Percentiles rank a stretch among this genome's conserved stretches.
These are phyloP conservation scores for Houttuynia cordata DNA, from an alignment of 164 flowering plant species.

Conservation along the genomic window DNA sequence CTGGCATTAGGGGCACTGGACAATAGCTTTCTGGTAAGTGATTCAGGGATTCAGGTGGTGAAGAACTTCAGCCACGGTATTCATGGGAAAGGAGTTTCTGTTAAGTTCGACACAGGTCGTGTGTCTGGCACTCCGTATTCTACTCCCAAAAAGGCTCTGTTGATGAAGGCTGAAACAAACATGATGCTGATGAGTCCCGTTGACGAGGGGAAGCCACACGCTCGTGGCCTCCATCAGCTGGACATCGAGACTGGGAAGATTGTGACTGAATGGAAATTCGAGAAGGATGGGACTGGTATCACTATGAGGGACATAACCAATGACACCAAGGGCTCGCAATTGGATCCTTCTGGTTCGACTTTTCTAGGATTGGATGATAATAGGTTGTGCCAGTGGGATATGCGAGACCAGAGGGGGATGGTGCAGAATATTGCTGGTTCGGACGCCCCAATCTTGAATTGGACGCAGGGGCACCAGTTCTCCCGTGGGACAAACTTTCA, in stretches of 20 bases:
- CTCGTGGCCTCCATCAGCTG: slow-evolving; percentile 65
- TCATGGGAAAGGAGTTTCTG: slow-evolving; percentile 85
- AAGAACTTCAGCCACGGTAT: slow-evolving; percentile 85
- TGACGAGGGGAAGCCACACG: slow-evolving; percentile 46
- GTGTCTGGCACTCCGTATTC: slow-evolving; percentile 14
- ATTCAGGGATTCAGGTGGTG: slow-evolving; percentile 88
- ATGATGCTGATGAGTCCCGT: slow-evolving; percentile 84
- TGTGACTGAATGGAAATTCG: slow-evolving; percentile 80
- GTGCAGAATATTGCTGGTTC: slow-evolving; percentile 59
- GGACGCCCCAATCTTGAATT: slow-evolving; percentile 62
- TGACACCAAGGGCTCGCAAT: slow-evolving; percentile 73
- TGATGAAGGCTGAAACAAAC: slow-evolving; percentile 87
- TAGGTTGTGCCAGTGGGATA: slow-evolving; percentile 91
- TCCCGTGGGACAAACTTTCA: slow-evolving; percentile 81
- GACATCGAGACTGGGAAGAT: slow-evolving; percentile 91
- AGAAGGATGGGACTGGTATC: slow-evolving; percentile 75
- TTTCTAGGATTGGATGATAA: slow-evolving; percentile 92
- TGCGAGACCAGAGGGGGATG: slow-evolving; percentile 82
- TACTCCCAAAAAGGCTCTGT: slow-evolving; percentile 66
- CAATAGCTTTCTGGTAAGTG: slow-evolving; percentile 80
- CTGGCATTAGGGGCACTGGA: slow-evolving; percentile 95
- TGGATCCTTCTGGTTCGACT: slow-evolving; percentile 90
- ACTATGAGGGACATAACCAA: slow-evolving; percentile 79
- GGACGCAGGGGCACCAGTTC: slow-evolving; percentile 96
- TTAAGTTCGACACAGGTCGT: slow-evolving; percentile 35